Evolutionary conservation across 495 filamentous ascomycete species (phyloP), one percentile per base, ranked within the genome.

Genomic region (Aspergillus saccharolyticus): DNA sequence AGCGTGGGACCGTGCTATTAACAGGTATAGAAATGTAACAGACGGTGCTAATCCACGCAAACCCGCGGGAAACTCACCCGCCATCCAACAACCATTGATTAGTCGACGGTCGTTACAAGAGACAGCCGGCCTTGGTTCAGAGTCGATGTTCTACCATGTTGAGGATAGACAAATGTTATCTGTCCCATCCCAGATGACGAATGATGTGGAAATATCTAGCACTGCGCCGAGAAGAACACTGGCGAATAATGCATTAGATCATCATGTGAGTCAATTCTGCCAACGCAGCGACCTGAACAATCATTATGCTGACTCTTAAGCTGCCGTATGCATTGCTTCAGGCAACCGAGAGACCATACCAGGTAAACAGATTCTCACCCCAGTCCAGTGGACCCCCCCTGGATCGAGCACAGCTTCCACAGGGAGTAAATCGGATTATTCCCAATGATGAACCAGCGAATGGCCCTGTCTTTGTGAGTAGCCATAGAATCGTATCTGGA

Each of bases 1-100:
- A 63, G 76, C 74, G 50, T 78, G 76, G 76, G 74, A 76, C 47
- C 73, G 73, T 48, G 75, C 75, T 12, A 62, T 76, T 46, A 68
- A 70, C 57, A 66, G 70, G 43, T 77, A 76, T 56, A 70, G 72
- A 43, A 68, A 69, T 20, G 56, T 63, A 30, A 61, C 62, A 30
- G 68, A 61, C 33, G 58, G 39, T 9, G 53, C 63, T 49, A 52
- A 58, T 25, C 62, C 61, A 22, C 42, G 44, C 9, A 59, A 51
- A 5, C 17, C 57, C 20, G 43, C 52, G 22, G 48, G 53, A 47
- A 42, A 28, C 8, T 47, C 56, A 1, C 20, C 59, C 44, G 62
- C 63, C 44, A 53, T 62, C 46, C 62, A 51, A 54, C 65, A 59
- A 33, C 60, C 66, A n/a, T 39, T 59, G 16, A 30, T 60, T 28